phyloP scores from a whole-genome alignment of 192 early-diverging fungal species.

The Linderina pennispora region DNA sequence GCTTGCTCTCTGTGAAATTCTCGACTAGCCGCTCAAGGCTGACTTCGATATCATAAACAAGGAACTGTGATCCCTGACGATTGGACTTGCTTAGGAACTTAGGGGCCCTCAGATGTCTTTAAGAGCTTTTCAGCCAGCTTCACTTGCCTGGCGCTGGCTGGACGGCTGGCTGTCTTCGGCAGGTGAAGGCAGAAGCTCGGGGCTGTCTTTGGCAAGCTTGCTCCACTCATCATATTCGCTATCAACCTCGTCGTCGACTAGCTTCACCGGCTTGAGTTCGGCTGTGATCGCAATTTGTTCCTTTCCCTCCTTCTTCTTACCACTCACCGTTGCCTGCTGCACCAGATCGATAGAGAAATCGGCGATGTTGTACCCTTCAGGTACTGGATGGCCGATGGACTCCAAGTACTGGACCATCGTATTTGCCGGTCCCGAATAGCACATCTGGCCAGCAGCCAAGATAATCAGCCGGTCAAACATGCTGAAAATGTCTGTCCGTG shows the following conservation, averaged over 20 bases:
- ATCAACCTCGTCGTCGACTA: not conserved
- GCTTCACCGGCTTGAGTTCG: not conserved
- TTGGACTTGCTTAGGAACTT: not conserved
- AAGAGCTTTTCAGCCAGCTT: not conserved
- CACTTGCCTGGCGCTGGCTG: not conserved
- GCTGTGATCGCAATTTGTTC: constrained; percentile 1
- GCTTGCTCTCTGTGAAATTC: constrained; percentile 13
- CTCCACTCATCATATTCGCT: not conserved
- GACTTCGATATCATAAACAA: constrained; percentile 20
- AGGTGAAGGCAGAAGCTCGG: not conserved
- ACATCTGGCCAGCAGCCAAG: constrained; percentile 71
- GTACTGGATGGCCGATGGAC: constrained; percentile 70
- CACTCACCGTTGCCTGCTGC: constrained; percentile 25
- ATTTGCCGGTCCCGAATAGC: constrained; percentile 78
- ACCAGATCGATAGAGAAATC: constrained; percentile 58
- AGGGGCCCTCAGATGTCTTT: too few relatives aligned
- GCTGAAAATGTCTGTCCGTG: constrained; percentile 83
- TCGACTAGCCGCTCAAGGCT: constrained; percentile 14
- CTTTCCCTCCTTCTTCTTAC: not conserved
- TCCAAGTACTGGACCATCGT: constrained; percentile 58
- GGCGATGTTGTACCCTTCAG: constrained; percentile 84
- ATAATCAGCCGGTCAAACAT: constrained; percentile 86
- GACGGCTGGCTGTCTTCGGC: not conserved
- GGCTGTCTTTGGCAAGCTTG: not conserved
- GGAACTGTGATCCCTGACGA: constrained; percentile 4